Percentiles rank a stretch among this genome's conserved stretches.
phyloP scores from a whole-genome alignment of 129 eudicot species.

The Pseudognaphalium luteoalbum region DNA sequence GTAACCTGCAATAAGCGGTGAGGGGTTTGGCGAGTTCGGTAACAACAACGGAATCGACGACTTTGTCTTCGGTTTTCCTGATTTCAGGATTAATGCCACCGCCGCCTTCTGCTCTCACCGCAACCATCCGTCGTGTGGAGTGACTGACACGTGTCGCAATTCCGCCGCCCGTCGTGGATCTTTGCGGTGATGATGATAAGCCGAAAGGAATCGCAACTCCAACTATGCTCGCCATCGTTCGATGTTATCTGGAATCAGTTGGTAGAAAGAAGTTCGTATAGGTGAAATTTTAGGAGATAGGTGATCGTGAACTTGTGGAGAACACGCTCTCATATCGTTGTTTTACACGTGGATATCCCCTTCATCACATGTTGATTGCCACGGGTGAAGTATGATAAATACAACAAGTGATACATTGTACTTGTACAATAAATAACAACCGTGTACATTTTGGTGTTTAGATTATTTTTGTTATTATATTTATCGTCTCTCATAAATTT shows the following conservation, averaged over 20 bases:
- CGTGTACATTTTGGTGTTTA: no score
- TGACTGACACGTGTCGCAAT: background rate
- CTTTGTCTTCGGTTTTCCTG: conserved; percentile 81
- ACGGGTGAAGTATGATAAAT: no score
- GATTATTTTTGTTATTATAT: no score
- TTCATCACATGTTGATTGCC: background rate
- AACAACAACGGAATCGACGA: conserved; percentile 83
- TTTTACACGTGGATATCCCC: background rate
- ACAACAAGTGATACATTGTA: no score
- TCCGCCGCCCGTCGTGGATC: conserved; percentile 15
- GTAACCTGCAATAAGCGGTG: conserved; percentile 94
- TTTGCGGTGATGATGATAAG: conserved; percentile 23
- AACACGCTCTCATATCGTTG: conserved; percentile 24
- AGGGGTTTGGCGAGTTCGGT: conserved; percentile 79
- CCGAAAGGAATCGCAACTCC: conserved; percentile 36
- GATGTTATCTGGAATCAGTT: conserved; percentile 23
- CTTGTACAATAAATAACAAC: no score
- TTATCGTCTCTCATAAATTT: no score
- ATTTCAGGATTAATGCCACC: conserved; percentile 74
- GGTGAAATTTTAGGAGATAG: conserved; percentile 3
- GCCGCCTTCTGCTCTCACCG: conserved; percentile 63
- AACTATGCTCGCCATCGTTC: conserved; percentile 36
- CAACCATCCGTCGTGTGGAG: conserved; percentile 54
- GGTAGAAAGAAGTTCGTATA: background rate
- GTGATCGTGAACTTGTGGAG: conserved; percentile 33